Percentiles rank a stretch among this genome's conserved stretches.
Evolutionary conservation across 805 yeast species (phyloP).

Genomic region (Sugiyamaella qingdaonensis): DNA sequence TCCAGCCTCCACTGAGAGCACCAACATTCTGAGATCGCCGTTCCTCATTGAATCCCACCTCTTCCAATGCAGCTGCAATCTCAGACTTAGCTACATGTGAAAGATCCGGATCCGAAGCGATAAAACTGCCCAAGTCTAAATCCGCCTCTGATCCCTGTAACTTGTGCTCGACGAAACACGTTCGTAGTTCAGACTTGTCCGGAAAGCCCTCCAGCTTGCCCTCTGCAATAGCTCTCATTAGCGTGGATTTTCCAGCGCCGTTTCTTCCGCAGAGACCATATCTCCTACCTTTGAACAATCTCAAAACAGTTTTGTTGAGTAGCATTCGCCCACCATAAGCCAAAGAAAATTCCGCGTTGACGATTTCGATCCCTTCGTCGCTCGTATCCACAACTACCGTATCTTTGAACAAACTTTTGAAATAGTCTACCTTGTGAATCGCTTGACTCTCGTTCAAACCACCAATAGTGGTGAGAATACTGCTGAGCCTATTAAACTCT

Average conservation of each 20-base stretch:
- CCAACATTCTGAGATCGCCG: slow-evolving; percentile 90
- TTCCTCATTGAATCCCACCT: slow-evolving; percentile 89
- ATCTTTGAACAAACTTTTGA: slow-evolving; percentile 35
- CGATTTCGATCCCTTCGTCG: slow-evolving; percentile 85
- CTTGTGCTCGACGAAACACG: slow-evolving; percentile 96
- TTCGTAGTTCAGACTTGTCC: slow-evolving; percentile 73
- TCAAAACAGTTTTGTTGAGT: slow-evolving; percentile 82
- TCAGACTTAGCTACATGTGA: slow-evolving; percentile 58
- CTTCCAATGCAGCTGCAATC: slow-evolving; percentile 68
- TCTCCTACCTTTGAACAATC: slow-evolving; percentile 90
- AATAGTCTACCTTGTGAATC: slow-evolving; percentile 28
- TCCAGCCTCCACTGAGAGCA: slow-evolving; percentile 98
- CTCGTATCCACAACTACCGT: slow-evolving; percentile 51
- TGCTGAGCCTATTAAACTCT: slow-evolving; percentile 33
- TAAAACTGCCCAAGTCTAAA: slow-evolving; percentile 80
- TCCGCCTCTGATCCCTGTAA: slow-evolving; percentile 93
- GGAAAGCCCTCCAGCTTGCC: slow-evolving; percentile 99
- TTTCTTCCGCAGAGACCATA: slow-evolving; percentile 97
- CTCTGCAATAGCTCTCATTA: slow-evolving; percentile 94
- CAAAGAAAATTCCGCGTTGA: slow-evolving; percentile 88
- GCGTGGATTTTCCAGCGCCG: slow-evolving; percentile 98
- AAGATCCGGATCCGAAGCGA: slow-evolving; percentile 84
- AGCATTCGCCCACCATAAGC: slow-evolving; percentile 98
- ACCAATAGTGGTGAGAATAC: slow-evolving; percentile 46
- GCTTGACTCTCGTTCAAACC: slow-evolving; percentile 37